These are phyloP conservation scores for Penicillium desertorum DNA, from an alignment of 495 filamentous ascomycete genomes.

Conservation along the genomic window DNA sequence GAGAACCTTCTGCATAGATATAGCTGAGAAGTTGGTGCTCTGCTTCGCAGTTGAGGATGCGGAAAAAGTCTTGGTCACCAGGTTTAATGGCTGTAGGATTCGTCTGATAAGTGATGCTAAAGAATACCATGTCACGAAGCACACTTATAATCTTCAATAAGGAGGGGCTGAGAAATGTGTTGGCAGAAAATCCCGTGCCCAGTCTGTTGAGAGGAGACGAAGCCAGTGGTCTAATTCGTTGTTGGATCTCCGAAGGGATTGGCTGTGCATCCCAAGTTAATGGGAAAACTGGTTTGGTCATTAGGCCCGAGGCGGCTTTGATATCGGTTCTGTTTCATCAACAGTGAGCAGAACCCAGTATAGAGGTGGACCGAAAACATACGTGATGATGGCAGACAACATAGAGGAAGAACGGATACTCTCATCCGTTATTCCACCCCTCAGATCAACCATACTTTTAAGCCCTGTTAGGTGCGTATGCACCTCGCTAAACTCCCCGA, in stretches of 20 bases:
- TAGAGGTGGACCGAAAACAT: neutral
- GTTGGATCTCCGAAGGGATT: conserved; percentile 26
- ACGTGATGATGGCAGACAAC: conserved; percentile 34
- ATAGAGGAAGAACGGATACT: conserved; percentile 32
- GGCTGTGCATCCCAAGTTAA: conserved; percentile 34
- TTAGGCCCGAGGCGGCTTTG: conserved; percentile 36
- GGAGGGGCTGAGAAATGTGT: conserved; percentile 24
- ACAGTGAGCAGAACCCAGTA: conserved; percentile 3
- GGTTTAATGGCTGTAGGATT: conserved; percentile 14
- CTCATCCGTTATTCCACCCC: conserved; percentile 34
- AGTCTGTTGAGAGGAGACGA: conserved; percentile 28
- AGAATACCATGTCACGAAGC: conserved; percentile 32
- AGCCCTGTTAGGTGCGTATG: conserved; percentile 37
- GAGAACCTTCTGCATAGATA: conserved; percentile 21
- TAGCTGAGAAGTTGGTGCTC: conserved; percentile 42
- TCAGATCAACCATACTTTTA: conserved; percentile 37
- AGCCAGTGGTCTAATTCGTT: conserved; percentile 28
- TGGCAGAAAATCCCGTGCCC: conserved; percentile 30
- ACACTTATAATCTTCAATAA: conserved; percentile 27
- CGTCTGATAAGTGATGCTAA: conserved; percentile 20
- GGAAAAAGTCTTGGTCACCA: conserved; percentile 32
- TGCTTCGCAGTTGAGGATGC: conserved; percentile 31
- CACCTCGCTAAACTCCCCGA: conserved; percentile 35
- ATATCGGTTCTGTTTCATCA: conserved; percentile 28
- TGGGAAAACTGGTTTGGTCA: conserved; percentile 40